phyloP scores from a whole-genome alignment of 495 filamentous ascomycete genomes.

The Aspergillus ostianus region DNA sequence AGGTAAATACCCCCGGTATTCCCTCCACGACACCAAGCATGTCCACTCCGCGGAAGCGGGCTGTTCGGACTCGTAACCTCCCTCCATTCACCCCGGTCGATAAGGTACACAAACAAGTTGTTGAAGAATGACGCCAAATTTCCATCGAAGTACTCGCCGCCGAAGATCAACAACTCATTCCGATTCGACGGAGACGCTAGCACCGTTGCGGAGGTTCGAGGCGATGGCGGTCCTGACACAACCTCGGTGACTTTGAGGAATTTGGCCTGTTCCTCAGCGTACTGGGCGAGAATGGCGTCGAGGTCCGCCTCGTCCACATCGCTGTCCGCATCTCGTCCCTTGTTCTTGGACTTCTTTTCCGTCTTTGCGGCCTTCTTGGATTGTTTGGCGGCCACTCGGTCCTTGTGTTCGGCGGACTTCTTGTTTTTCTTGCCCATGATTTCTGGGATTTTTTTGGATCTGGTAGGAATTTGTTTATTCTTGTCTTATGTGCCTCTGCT shows the following conservation, averaged over 20 bases:
- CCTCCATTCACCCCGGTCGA: conserved; percentile 84
- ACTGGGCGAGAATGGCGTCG: conserved; percentile 94
- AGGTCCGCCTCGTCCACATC: conserved; percentile 92
- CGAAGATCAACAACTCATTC: conserved; percentile 90
- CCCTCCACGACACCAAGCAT: conserved; percentile 86
- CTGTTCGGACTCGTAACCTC: conserved; percentile 86
- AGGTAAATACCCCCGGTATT: conserved; percentile 85
- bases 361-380: conserved; percentile 65
- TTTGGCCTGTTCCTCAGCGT: conserved; percentile 76
- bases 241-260: conserved; percentile 92
- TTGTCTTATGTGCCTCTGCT: neutral
- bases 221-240: conserved; percentile 68
- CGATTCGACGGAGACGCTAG: conserved; percentile 79
- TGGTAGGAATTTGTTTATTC: neutral
- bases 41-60: conserved; percentile 84
- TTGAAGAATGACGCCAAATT: conserved; percentile 63
- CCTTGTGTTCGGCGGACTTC: conserved; percentile 56
- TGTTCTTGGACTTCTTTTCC: conserved; percentile 70
- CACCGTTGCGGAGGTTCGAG: conserved; percentile 75
- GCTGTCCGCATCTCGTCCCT: conserved; percentile 62
- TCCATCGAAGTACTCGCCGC: conserved; percentile 73
- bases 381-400: conserved; percentile 53
- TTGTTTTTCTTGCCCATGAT: conserved; percentile 55
- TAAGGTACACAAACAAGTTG: conserved; percentile 83
- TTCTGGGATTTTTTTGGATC: neutral